Conservation (phyloP, 345 rosid genomes). For the Syzygium jambos region DNA sequence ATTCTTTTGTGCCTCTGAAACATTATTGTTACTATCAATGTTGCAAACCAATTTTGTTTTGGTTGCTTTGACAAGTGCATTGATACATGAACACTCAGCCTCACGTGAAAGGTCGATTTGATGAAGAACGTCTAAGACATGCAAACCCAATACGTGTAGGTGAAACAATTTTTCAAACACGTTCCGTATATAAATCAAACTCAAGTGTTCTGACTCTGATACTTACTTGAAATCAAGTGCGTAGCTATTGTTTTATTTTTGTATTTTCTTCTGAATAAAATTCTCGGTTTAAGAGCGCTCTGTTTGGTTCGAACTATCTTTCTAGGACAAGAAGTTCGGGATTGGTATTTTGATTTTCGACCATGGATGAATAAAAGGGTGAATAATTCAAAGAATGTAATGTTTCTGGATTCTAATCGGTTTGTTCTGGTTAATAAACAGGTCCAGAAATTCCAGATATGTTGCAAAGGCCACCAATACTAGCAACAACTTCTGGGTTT, state of each 20-base stretch:
- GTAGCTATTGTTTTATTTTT: fast-evolving
- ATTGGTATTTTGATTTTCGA: background rate
- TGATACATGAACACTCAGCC: background rate
- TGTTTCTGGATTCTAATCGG: background rate
- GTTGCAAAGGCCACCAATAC: background rate
- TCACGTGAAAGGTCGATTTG: background rate
- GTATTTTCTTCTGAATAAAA: background rate
- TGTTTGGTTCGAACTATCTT: background rate
- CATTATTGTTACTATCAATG: background rate
- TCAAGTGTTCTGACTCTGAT: background rate
- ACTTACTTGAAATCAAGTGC: background rate
- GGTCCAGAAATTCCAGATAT: background rate
- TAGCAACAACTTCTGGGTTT: background rate
- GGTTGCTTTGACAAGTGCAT: background rate
- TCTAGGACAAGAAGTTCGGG: background rate
- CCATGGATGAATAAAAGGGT: background rate
- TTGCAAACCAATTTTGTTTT: background rate
- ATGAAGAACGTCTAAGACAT: background rate
- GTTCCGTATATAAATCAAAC: background rate
- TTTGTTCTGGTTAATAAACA: background rate
- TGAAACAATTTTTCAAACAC: background rate
- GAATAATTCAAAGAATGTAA: background rate
- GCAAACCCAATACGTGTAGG: background rate
- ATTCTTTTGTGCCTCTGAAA: background rate
- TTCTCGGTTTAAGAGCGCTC: background rate